Percentiles rank a stretch among this genome's conserved stretches.
phyloP scores from a whole-genome alignment of 768 basidiomycete genomes.

The Lentinula edodes region DNA sequence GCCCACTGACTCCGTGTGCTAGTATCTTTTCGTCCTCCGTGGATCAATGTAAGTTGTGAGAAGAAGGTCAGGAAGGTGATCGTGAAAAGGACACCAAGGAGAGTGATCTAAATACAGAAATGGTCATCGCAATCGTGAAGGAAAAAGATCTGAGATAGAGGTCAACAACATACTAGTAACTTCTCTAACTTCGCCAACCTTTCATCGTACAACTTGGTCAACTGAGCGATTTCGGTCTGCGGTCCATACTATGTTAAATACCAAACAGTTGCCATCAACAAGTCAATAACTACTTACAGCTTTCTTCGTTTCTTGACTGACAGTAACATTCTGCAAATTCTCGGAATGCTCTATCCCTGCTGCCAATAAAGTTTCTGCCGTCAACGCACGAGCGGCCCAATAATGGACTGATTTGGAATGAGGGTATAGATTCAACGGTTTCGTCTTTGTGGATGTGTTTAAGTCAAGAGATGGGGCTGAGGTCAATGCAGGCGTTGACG shows the following conservation, averaged over 20 bases:
- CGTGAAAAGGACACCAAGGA: slow-evolving; percentile 19
- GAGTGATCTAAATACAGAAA: slow-evolving; percentile 2
- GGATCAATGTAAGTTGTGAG: slow-evolving; percentile 25
- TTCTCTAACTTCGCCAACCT: slow-evolving; percentile 46
- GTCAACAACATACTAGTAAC: slow-evolving; percentile 34
- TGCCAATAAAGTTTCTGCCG: slow-evolving; percentile 56
- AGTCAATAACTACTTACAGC: slow-evolving; percentile 28
- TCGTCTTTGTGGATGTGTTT: not conserved
- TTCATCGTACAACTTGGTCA: slow-evolving; percentile 37
- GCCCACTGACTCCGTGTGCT: slow-evolving; percentile 25
- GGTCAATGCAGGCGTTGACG: not conserved
- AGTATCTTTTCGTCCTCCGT: slow-evolving; percentile 22
- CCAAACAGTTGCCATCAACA: not conserved
- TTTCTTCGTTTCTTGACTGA: slow-evolving; percentile 39
- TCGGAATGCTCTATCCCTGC: slow-evolving; percentile 42
- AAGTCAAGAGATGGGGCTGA: not conserved
- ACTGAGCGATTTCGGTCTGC: slow-evolving; percentile 37
- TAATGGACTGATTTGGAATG: slow-evolving; percentile 40
- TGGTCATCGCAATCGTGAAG: not conserved
- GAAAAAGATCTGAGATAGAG: not conserved
- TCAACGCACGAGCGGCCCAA: slow-evolving; percentile 63
- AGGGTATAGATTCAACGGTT: not conserved
- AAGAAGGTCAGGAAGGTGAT: slow-evolving; percentile 28
- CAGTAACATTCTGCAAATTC: slow-evolving; percentile 39
- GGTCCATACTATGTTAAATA: not conserved